phyloP scores from a whole-genome alignment of 1,284 basidiomycete genomes.

The Marasmius oreades region DNA sequence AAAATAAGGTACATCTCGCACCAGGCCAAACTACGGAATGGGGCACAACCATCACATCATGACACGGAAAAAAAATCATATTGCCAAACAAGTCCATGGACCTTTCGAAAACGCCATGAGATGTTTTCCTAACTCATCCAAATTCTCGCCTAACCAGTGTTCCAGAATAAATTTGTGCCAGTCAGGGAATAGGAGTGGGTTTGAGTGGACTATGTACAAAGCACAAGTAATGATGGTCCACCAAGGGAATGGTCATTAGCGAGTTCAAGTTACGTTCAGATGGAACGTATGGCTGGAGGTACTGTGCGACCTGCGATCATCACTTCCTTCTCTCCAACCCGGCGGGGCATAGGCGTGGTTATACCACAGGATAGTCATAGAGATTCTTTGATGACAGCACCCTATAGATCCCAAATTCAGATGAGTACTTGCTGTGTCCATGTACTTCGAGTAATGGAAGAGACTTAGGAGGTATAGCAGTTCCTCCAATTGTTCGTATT shows the following conservation, averaged over 20 bases:
- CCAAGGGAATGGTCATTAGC: too few relatives aligned
- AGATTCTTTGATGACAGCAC: constrained; percentile 13
- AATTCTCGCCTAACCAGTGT: constrained; percentile 3
- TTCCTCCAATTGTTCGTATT: constrained; percentile 11
- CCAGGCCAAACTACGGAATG: constrained; percentile 20
- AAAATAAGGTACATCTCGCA: constrained; percentile 25
- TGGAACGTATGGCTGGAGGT: constrained; percentile 5
- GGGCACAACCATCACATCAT: not conserved
- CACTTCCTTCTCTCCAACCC: not conserved
- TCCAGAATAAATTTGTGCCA: constrained; percentile 8
- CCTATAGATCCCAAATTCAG: not conserved
- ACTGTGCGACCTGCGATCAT: constrained; percentile 6
- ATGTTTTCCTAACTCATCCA: not conserved
- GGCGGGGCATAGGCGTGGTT: constrained; percentile 6
- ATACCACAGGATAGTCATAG: constrained; percentile 8
- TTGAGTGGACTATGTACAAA: constrained; percentile 3
- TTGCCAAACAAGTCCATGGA: constrained; percentile 6
- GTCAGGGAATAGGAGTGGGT: constrained; percentile 5
- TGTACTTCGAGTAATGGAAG: not conserved
- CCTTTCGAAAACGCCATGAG: constrained; percentile 10
- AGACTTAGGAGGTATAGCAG: constrained; percentile 17
- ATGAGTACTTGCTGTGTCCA: not conserved
- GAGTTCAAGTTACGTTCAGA: not conserved
- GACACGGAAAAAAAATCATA: not conserved
- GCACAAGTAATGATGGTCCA: constrained; percentile 8